Conservation (phyloP, 1,284 basidiomycete genomes). For the Boletellus sp. region DNA sequence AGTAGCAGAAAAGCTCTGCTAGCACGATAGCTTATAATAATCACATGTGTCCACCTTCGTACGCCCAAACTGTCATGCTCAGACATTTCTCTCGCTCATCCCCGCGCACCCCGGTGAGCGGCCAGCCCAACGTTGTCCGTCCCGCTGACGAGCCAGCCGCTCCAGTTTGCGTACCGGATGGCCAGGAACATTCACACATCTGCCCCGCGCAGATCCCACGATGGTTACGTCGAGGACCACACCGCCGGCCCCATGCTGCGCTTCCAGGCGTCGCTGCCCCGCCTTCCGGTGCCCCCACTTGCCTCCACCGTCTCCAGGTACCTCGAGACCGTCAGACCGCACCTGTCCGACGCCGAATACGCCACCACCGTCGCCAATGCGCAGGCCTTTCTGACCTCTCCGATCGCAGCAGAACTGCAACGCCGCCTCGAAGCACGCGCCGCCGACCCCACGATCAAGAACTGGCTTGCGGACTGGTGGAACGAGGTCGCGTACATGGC, state of each 20-base stretch:
- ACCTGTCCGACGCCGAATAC: constrained; percentile 64
- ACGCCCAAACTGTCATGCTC: background rate
- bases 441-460: constrained; percentile 54
- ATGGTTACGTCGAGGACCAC: constrained; percentile 44
- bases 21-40: background rate
- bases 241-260: constrained; percentile 72
- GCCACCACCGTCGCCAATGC: constrained; percentile 59
- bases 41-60: background rate
- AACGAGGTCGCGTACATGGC: constrained; percentile 89
- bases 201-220: constrained; percentile 28
- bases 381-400: constrained; percentile 67
- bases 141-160: background rate
- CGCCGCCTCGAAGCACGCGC: constrained; percentile 75
- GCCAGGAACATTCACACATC: constrained; percentile 36
- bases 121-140: background rate
- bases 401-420: constrained; percentile 77
- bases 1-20: constrained; percentile 46
- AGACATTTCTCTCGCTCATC: background rate
- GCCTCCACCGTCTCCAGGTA: constrained; percentile 82
- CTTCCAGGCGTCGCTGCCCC: constrained; percentile 77
- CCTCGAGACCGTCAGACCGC: constrained; percentile 78
- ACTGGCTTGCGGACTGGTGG: constrained; percentile 98
- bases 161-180: constrained; percentile 28
- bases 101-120: background rate
- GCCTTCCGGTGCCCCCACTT: constrained; percentile 81